Evolutionary conservation across 73 alveolate genomes (phyloP).

Genomic region (Symbiodinium pilosum): DNA sequence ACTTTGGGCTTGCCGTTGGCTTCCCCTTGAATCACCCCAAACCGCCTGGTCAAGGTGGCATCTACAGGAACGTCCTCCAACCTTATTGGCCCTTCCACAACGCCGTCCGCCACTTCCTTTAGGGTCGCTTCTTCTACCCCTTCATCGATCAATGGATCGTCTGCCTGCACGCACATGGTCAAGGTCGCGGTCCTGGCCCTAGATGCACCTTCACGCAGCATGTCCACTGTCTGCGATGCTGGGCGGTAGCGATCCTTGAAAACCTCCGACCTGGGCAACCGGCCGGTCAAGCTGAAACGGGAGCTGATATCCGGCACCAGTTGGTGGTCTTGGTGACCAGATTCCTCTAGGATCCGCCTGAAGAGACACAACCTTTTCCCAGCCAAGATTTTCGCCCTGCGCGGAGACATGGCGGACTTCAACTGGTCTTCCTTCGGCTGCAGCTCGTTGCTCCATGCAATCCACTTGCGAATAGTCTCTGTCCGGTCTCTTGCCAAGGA

Average conservation of each 20-base stretch:
- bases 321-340: not conserved
- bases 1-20: not conserved
- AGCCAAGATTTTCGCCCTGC: not conserved
- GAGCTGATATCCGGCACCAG: not conserved
- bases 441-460: not conserved
- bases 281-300: constrained; percentile 14
- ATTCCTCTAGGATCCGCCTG: not conserved
- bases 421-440: not conserved
- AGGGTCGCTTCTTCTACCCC: not conserved
- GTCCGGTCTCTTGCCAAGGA: not conserved
- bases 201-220: not conserved
- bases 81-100: not conserved
- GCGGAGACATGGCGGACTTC: not conserved
- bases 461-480: not conserved
- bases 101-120: not conserved
- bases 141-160: not conserved
- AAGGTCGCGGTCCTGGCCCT: not conserved
- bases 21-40: not conserved
- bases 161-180: not conserved
- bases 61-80: not conserved
- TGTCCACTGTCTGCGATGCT: not conserved
- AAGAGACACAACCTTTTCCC: not conserved
- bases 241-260: not conserved
- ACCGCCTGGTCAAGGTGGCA: not conserved
- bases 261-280: not conserved